Conservation (phyloP, 2,329 filamentous ascomycete species). For the Ascochyta clinopodiicola region DNA sequence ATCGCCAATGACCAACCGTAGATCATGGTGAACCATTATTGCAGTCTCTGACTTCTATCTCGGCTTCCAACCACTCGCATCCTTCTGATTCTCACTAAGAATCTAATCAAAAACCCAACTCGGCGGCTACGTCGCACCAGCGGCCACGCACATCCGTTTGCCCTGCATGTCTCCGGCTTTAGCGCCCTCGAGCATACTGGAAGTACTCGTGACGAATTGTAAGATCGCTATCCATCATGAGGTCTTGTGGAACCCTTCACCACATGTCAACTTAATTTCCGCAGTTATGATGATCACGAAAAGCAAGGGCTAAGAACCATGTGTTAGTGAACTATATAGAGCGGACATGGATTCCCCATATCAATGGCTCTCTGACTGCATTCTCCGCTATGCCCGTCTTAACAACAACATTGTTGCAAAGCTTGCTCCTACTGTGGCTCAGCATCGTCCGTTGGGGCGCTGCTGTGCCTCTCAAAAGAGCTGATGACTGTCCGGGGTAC, state of each 20-base stretch:
- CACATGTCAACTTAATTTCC: slow-evolving; percentile 14
- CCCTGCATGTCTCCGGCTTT: slow-evolving; percentile 21
- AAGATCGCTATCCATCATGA: slow-evolving; percentile 30
- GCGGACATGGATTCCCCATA: slow-evolving; percentile 30
- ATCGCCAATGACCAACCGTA: slow-evolving; percentile 14
- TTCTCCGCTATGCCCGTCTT: slow-evolving; percentile 31
- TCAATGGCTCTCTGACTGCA: slow-evolving; percentile 30
- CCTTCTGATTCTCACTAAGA: slow-evolving; percentile 1
- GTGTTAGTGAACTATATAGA: slow-evolving; percentile 42
- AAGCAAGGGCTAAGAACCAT: slow-evolving; percentile 37
- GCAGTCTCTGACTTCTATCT: slow-evolving; percentile 13
- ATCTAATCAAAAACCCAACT: slow-evolving; percentile 12
- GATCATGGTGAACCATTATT: slow-evolving; percentile 14
- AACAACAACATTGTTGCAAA: slow-evolving; percentile 30
- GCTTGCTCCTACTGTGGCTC: slow-evolving; percentile 30
- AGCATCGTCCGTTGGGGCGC: slow-evolving; percentile 28
- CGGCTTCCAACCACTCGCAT: slow-evolving; percentile 10
- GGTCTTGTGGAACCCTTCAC: slow-evolving; percentile 18
- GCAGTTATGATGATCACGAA: slow-evolving; percentile 15
- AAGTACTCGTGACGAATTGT: slow-evolving; percentile 42
- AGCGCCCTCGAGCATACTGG: slow-evolving; percentile 23
- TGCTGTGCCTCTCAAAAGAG: slow-evolving; percentile 31
- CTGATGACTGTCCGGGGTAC: slow-evolving; percentile 68
- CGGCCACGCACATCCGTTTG: slow-evolving; percentile 14
- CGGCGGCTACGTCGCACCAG: slow-evolving; percentile 19